Evolutionary conservation across 192 early-diverging fungal species (phyloP).

Genomic region (Dispira simplex): DNA sequence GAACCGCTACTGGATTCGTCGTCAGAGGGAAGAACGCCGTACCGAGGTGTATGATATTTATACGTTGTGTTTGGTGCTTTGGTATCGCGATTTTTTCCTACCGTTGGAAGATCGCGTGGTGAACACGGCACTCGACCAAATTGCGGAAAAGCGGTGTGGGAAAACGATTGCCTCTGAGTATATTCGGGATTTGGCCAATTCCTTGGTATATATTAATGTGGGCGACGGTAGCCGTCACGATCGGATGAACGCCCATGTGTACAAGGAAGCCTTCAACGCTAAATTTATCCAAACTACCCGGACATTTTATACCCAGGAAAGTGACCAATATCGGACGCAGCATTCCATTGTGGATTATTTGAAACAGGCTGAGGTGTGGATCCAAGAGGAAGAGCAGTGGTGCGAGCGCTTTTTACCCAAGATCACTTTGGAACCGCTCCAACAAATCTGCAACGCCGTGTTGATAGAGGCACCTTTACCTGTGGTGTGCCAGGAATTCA

Average conservation of each 20-base stretch:
- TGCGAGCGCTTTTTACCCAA: neutral
- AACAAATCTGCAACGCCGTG: slow-evolving; percentile 51
- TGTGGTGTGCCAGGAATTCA: slow-evolving; percentile 80
- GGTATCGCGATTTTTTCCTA: slow-evolving; percentile 69
- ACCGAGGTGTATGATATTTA: slow-evolving; percentile 79
- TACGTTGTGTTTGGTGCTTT: slow-evolving; percentile 57
- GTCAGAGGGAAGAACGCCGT: slow-evolving; percentile 90
- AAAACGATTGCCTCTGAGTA: neutral
- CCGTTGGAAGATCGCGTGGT: slow-evolving; percentile 53
- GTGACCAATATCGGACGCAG: neutral
- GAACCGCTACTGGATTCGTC: slow-evolving; percentile 94
- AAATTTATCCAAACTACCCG: neutral
- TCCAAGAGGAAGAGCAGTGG: slow-evolving; percentile 5
- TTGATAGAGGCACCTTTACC: slow-evolving; percentile 76
- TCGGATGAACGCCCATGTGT: neutral
- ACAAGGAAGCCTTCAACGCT: neutral
- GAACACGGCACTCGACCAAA: slow-evolving; percentile 25
- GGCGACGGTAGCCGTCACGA: slow-evolving; percentile 1
- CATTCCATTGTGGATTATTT: slow-evolving; percentile 4
- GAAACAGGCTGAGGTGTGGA: neutral
- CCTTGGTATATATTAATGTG: neutral
- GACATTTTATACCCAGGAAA: neutral
- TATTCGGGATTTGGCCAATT: neutral
- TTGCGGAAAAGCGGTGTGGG: neutral
- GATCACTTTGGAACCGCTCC: neutral